phyloP scores from a whole-genome alignment of 2,329 filamentous ascomycete species.

The Thermoascus crustaceus region DNA sequence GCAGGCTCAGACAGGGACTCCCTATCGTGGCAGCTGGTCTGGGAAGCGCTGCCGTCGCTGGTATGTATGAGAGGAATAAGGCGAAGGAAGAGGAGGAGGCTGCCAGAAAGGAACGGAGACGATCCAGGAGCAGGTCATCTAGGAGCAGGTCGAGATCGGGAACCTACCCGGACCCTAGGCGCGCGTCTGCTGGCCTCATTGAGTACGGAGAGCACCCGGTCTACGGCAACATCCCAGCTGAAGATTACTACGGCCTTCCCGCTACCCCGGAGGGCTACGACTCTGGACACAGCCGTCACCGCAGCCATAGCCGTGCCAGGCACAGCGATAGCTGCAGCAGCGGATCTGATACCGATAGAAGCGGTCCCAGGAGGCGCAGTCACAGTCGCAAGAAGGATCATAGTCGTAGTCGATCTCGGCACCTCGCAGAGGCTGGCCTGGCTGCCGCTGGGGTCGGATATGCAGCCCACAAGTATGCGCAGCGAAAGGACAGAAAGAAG shows the following conservation, averaged over 20 bases:
- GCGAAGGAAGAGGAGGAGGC: constrained; percentile 50
- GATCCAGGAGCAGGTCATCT: constrained; percentile 42
- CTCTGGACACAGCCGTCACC: constrained; percentile 37
- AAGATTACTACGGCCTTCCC: constrained; percentile 40
- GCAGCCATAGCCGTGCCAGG: constrained; percentile 37
- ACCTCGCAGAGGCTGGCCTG: constrained; percentile 46
- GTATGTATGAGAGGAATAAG: constrained; percentile 56
- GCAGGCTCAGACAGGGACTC: constrained; percentile 48
- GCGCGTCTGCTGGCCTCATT: constrained; percentile 47
- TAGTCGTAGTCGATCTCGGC: constrained; percentile 34
- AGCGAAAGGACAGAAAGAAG: constrained; percentile 49
- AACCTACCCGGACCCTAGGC: constrained; percentile 31
- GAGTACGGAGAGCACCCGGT: constrained; percentile 58
- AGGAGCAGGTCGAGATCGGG: constrained; percentile 34
- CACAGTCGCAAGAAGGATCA: constrained; percentile 21
- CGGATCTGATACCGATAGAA: constrained; percentile 31
- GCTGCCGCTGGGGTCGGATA: constrained; percentile 51
- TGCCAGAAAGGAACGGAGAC: constrained; percentile 28
- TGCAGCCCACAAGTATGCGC: constrained; percentile 50
- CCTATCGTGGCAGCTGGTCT: constrained; percentile 55
- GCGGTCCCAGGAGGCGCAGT: constrained; percentile 22
- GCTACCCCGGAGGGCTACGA: constrained; percentile 31
- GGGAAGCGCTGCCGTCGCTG: constrained; percentile 53
- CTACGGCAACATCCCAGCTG: constrained; percentile 44
- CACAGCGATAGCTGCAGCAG: constrained; percentile 28